These are phyloP conservation scores for Mentha longifolia DNA, from an alignment of 257 asterid species.

Conservation along the genomic window DNA sequence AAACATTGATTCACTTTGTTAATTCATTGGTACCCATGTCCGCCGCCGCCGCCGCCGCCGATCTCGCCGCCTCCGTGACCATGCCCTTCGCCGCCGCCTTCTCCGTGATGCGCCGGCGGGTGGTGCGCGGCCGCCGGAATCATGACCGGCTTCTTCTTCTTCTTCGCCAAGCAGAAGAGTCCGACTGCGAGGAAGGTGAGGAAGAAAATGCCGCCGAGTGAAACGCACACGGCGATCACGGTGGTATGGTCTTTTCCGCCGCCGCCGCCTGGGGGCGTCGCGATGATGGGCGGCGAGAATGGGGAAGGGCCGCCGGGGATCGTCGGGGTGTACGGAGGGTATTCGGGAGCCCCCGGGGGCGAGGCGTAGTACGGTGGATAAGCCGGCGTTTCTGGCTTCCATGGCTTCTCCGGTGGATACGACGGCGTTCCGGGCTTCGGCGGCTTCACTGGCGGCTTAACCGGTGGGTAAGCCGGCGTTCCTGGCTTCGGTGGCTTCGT, in stretches of 20 bases:
- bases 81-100: constrained; percentile 34
- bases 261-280: constrained; percentile 48
- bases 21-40: constrained; percentile 15
- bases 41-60: constrained; percentile 28
- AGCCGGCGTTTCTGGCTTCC: constrained; percentile 24
- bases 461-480: constrained; percentile 28
- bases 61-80: constrained; percentile 30
- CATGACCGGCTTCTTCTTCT: constrained; percentile 64
- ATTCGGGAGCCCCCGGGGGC: constrained; percentile 37
- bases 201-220: constrained; percentile 67
- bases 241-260: constrained; percentile 55
- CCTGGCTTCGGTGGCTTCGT: constrained; percentile 32
- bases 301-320: constrained; percentile 35
- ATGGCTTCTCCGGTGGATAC: constrained; percentile 25
- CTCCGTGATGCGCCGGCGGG: background rate
- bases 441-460: constrained; percentile 6
- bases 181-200: constrained; percentile 72
- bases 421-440: constrained; percentile 37
- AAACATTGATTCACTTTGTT: background rate
- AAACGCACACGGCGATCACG: constrained; percentile 61
- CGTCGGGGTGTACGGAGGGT: constrained; percentile 37
- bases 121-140: constrained; percentile 45
- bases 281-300: constrained; percentile 36
- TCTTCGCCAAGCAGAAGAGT: constrained; percentile 66
- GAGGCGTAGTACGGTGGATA: constrained; percentile 40